Percentiles rank a stretch among this genome's conserved stretches.
phyloP scores from a whole-genome alignment of 352 stramenopile genomes.

The Globisporangium radiosum region DNA sequence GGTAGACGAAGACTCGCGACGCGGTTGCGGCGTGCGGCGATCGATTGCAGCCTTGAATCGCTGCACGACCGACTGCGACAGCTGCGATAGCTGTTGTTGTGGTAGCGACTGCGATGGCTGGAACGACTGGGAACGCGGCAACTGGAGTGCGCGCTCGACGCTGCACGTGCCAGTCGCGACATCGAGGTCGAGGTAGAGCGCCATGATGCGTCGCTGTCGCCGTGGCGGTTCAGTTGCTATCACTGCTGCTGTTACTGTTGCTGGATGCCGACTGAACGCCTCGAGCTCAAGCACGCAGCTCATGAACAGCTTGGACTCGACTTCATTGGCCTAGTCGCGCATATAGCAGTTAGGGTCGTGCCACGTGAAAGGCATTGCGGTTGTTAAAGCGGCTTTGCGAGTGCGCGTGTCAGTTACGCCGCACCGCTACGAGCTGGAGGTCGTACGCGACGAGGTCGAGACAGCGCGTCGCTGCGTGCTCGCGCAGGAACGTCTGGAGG shows the following conservation, averaged over 20 bases:
- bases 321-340: constrained; percentile 13
- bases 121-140: constrained; percentile 11
- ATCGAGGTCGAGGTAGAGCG: constrained; percentile 40
- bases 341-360: too few relatives aligned
- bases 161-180: constrained; percentile 33
- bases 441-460: constrained; percentile 62
- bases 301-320: constrained; percentile 42
- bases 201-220: constrained; percentile 16
- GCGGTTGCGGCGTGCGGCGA: constrained; percentile 7
- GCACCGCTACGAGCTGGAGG: constrained; percentile 40
- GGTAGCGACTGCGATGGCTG: too few relatives aligned
- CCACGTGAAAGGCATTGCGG: too few relatives aligned
- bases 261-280: constrained; percentile 1
- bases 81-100: not conserved
- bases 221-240: not conserved
- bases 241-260: not conserved
- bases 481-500: constrained; percentile 35
- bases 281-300: constrained; percentile 36
- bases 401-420: too few relatives aligned
- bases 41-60: constrained; percentile 26
- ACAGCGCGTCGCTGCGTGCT: constrained; percentile 28
- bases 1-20: not conserved
- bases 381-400: too few relatives aligned
- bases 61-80: constrained; percentile 24
- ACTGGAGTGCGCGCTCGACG: constrained; percentile 38